Percentiles rank a stretch among this genome's conserved stretches.
Conservation (phyloP, 441 rosid genomes). For the Pelargonium australe region DNA sequence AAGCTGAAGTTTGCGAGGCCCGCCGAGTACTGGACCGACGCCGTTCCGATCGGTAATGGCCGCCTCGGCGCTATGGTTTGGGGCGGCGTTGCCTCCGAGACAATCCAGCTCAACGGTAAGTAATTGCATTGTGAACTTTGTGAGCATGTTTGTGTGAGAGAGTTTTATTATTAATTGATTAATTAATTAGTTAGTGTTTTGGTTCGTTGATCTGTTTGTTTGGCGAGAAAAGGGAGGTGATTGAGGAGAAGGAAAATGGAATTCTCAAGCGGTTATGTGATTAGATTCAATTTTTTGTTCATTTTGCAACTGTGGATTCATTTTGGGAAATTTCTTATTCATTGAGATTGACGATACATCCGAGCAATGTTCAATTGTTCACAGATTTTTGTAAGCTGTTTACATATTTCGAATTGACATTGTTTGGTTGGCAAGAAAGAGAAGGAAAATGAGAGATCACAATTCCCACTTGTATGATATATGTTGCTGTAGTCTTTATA, state of each 20-base stretch:
- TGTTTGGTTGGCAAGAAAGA: conserved; percentile 2
- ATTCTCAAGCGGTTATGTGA: neutral
- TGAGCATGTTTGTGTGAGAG: neutral
- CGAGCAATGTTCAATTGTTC: too few species aligned
- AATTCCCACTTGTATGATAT: neutral
- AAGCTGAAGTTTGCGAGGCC: conserved; percentile 59
- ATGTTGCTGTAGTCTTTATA: neutral
- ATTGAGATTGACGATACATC: neutral
- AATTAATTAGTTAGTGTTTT: neutral
- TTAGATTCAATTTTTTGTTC: too few species aligned
- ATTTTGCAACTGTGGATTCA: neutral
- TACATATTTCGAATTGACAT: neutral
- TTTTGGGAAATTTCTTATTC: neutral
- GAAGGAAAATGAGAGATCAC: neutral
- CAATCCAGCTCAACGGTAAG: conserved; percentile 70
- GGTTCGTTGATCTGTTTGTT: neutral
- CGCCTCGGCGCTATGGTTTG: conserved; percentile 89
- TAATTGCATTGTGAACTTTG: neutral
- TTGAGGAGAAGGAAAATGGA: neutral
- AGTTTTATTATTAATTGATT: neutral
- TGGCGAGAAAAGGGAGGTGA: neutral
- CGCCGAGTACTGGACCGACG: conserved; percentile 75
- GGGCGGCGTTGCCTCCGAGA: conserved; percentile 75
- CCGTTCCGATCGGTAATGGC: conserved; percentile 87
- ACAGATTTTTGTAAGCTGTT: too few species aligned